Base-by-base conservation (phyloP, 2,329 filamentous ascomycete genomes). In the Aspergillus ibericus region DNA sequence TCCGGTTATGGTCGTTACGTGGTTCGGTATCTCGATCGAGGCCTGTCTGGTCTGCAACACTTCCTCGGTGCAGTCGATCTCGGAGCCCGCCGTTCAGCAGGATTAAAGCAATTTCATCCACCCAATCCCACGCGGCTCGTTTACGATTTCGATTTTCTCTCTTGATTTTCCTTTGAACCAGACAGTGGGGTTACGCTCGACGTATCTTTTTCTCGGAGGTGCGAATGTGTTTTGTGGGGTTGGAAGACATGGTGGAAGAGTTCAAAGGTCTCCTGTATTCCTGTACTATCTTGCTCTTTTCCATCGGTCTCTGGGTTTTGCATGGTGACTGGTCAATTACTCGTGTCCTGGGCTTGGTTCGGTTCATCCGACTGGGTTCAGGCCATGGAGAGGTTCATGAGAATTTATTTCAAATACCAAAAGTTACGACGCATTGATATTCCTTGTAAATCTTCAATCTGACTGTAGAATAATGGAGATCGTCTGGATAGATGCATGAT, bases 321-420 rank as follows among this genome's bases (percentile, higher is more conserved):
- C 55, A 60, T 67, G 71, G 64, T 68, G 60, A 65, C 72, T 75
- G 74, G 74, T 77, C 73, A 77, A 76, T 68, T 55, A 53, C 60
- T 65, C 61, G 60, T 68, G 65, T 66, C 54, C 62, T 56, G 48
- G 49, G 38, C 55, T 58, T 63, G 63, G 56, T 53, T 54, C 59
- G 53, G 61, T 59, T 66, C 56, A 22, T 56, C 58, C 49, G 42
- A 46, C 40, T 54, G 51, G 54, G 25, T 56, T 48, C 51, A 66
- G 68, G 69, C 67, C 62, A 70, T 76, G 74, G 72, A 75, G 72
- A 70, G 72, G 73, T 72, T 65, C 63, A 64, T 61, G 70, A 72
- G 68, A 66, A 68, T 71, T 74, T 75, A 72, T 64, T 64, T 55
- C 62, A 63, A 68, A 64, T 63, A 67, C 66, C 68, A 70, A 69